Conservation (phyloP, 2,329 filamentous ascomycete species). For the Fusarium sp. region DNA sequence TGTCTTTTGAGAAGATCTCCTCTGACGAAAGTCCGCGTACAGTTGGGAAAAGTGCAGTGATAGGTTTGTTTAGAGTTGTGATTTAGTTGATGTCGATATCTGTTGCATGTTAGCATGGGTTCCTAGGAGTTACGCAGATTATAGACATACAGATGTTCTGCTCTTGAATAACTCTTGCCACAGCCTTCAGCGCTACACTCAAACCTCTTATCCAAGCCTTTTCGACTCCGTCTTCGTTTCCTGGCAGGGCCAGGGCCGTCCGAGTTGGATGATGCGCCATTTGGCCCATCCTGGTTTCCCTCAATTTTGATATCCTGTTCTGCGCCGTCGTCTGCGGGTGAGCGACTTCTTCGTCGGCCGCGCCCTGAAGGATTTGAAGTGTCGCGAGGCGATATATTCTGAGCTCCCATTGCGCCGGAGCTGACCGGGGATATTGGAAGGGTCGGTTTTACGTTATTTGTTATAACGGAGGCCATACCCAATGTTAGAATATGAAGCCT, state of each 20-base stretch:
- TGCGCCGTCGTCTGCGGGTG: conserved; percentile 58
- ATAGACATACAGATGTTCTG: conserved; percentile 84
- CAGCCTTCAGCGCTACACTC: conserved; percentile 89
- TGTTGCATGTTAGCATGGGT: conserved; percentile 49
- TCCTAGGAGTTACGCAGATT: conserved; percentile 31
- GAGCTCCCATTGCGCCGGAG: conserved; percentile 59
- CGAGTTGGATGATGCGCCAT: conserved; percentile 65
- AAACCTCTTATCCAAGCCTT: conserved; percentile 84
- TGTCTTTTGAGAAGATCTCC: conserved; percentile 92
- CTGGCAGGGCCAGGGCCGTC: conserved; percentile 70
- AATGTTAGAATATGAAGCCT: conserved; percentile 15
- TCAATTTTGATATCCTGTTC: conserved; percentile 58
- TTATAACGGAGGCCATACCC: conserved; percentile 49
- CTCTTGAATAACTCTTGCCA: conserved; percentile 95
- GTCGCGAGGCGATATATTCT: conserved; percentile 55
- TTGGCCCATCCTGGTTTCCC: conserved; percentile 48
- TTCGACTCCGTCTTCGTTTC: conserved; percentile 79
- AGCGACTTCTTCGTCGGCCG: conserved; percentile 59
- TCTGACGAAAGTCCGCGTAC: conserved; percentile 89
- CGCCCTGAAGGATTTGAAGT: conserved; percentile 53
- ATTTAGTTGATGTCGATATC: conserved; percentile 92
- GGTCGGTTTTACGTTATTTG: conserved; percentile 51
- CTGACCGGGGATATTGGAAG: conserved; percentile 57
- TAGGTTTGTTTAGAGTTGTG: conserved; percentile 97
- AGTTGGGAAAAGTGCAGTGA: conserved; percentile 91